A percentile compares a stretch with the other conserved stretches of the same genome.
phyloP scores from a whole-genome alignment of 2,329 filamentous ascomycete genomes.

The Diaporthe citriasiana region DNA sequence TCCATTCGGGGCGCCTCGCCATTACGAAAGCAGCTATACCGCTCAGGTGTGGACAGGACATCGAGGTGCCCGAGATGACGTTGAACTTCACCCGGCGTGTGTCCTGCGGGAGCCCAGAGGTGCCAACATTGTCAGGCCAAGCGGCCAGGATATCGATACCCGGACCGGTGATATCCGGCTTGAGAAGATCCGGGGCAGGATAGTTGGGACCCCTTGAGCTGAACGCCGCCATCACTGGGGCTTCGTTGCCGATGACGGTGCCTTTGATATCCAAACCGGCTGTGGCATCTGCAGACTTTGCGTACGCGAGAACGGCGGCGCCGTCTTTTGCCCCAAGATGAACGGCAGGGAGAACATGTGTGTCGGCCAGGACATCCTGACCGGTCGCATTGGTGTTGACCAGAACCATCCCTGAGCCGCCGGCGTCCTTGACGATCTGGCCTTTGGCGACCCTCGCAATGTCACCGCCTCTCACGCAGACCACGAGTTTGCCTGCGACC shows the following conservation, averaged over 20 bases:
- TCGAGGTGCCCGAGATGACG: slow-evolving; percentile 42
- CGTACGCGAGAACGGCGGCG: neutral
- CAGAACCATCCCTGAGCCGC: slow-evolving; percentile 15
- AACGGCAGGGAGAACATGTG: slow-evolving; percentile 28
- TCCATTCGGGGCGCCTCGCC: slow-evolving; percentile 41
- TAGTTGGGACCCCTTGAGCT: slow-evolving; percentile 40
- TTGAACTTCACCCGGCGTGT: slow-evolving; percentile 36
- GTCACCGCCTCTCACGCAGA: slow-evolving; percentile 6
- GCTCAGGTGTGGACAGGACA: slow-evolving; percentile 43
- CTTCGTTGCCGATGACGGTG: slow-evolving; percentile 10
- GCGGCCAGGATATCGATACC: slow-evolving; percentile 42
- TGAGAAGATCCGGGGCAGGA: slow-evolving; percentile 30
- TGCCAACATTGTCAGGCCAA: slow-evolving; percentile 30
- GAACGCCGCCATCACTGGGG: slow-evolving; percentile 42
- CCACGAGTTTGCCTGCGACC: slow-evolving; percentile 24
- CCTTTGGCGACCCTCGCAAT: slow-evolving; percentile 8
- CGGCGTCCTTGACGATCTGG: neutral
- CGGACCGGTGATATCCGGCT: slow-evolving; percentile 43
- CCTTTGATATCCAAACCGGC: slow-evolving; percentile 6
- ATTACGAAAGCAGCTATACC: slow-evolving; percentile 41
- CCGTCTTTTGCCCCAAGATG: neutral
- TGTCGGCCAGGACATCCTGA: neutral
- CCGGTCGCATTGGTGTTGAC: neutral
- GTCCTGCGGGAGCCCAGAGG: slow-evolving; percentile 21
- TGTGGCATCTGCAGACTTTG: neutral